phyloP scores from a whole-genome alignment of 139 green algal genomes.

The Chlorokybus atmophyticus region DNA sequence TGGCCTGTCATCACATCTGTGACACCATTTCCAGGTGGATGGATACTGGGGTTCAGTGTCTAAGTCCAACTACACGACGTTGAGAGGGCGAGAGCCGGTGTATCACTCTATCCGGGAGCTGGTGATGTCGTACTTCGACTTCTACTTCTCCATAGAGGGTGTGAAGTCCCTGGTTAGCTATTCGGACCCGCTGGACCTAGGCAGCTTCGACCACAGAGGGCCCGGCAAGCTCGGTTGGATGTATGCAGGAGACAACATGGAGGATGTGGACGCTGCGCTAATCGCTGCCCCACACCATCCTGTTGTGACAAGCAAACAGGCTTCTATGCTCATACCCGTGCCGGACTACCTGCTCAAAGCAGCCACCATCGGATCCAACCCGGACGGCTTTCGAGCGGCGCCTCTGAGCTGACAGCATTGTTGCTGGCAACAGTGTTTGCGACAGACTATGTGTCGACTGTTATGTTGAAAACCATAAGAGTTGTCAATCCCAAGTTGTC shows the following conservation, averaged over 20 bases:
- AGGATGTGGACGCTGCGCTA: conserved; percentile 1
- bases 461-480: too few relatives aligned
- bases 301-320: too few relatives aligned
- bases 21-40: background rate
- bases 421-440: too few relatives aligned
- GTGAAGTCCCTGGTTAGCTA: background rate
- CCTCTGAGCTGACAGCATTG: too few relatives aligned
- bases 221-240: background rate
- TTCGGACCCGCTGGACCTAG: background rate
- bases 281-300: too few relatives aligned
- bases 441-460: too few relatives aligned
- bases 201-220: background rate
- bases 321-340: too few relatives aligned
- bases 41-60: background rate
- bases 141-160: background rate
- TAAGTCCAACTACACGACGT: conserved; percentile 1
- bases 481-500: too few relatives aligned
- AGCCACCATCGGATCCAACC: too few relatives aligned
- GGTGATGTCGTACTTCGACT: background rate
- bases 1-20: too few relatives aligned
- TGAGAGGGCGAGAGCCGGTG: background rate
- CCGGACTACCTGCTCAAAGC: too few relatives aligned
- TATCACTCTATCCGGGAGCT: background rate
- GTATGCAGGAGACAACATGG: background rate
- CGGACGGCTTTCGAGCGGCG: too few relatives aligned